Evolutionary conservation across 768 basidiomycete species (phyloP).

Genomic region (Mycena rosella): DNA sequence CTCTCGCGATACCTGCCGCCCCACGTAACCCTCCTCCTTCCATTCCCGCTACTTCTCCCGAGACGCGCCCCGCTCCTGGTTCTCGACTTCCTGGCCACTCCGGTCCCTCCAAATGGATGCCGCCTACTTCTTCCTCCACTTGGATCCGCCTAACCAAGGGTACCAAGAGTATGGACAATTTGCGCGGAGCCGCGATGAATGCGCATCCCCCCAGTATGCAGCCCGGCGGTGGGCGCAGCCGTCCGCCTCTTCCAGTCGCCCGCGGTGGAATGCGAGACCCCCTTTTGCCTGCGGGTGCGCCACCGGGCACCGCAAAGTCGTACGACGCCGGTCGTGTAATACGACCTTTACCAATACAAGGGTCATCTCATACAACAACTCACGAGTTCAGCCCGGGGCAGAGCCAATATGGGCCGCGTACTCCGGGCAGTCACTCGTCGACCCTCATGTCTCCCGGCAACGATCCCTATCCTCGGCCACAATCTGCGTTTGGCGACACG

Average conservation of each 20-base stretch:
- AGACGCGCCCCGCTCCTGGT: slow-evolving; percentile 47
- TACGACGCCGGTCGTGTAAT: slow-evolving; percentile 52
- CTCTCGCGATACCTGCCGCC: slow-evolving; percentile 50
- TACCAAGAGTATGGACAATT: slow-evolving; percentile 73
- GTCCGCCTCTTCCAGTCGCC: slow-evolving; percentile 51
- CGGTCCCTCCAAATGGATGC: slow-evolving; percentile 59
- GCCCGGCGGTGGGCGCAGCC: slow-evolving; percentile 48
- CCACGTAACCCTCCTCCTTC: slow-evolving; percentile 56
- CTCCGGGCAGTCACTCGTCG: slow-evolving; percentile 30
- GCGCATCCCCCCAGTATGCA: slow-evolving; percentile 50
- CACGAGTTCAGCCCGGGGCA: slow-evolving; percentile 46
- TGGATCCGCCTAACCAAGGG: slow-evolving; percentile 50
- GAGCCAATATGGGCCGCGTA: slow-evolving; percentile 44
- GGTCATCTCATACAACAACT: slow-evolving; percentile 49
- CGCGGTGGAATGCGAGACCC: slow-evolving; percentile 43
- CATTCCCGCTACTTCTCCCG: slow-evolving; percentile 47
- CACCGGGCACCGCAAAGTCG: slow-evolving; percentile 55
- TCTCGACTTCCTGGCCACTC: slow-evolving; percentile 56
- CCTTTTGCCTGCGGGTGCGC: slow-evolving; percentile 35
- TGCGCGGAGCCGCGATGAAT: slow-evolving; percentile 50
- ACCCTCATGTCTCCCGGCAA: slow-evolving; percentile 58
- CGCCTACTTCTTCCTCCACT: slow-evolving; percentile 48
- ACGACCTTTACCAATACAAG: slow-evolving; percentile 59
- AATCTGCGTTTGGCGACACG: slow-evolving; percentile 70
- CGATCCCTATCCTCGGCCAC: slow-evolving; percentile 74